These are phyloP conservation scores for Calonectria pseudoturangicola DNA, from an alignment of 2,329 filamentous ascomycete species.

Conservation along the genomic window DNA sequence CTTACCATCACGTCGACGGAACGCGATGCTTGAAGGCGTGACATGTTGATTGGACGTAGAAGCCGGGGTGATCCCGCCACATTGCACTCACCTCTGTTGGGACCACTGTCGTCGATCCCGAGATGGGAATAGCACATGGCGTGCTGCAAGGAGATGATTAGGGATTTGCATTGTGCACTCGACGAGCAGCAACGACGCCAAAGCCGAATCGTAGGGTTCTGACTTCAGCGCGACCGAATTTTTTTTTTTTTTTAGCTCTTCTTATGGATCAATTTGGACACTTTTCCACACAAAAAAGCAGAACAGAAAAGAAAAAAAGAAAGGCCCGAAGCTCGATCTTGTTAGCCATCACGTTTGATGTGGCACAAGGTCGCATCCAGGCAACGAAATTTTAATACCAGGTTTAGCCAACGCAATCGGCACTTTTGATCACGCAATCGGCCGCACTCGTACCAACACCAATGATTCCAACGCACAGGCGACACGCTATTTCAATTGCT, in stretches of 20 bases:
- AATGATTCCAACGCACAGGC: conserved; percentile 2
- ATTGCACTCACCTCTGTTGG: conserved; percentile 1
- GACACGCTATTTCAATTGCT: neutral
- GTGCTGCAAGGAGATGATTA: conserved; percentile 11
- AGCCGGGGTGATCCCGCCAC: conserved; percentile 11
- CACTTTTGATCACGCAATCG: conserved; percentile 14
- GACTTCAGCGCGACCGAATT: no score
- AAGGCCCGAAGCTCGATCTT: no score
- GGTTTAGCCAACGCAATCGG: conserved; percentile 6
- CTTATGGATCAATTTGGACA: neutral
- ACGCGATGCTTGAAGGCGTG: neutral
- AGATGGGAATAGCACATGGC: neutral
- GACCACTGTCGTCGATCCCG: conserved; percentile 11
- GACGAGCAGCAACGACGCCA: neutral
- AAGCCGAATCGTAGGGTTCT: neutral
- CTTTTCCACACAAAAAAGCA: neutral
- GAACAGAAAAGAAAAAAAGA: no score
- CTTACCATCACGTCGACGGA: conserved; percentile 12
- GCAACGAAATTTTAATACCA: neutral
- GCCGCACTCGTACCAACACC: neutral
- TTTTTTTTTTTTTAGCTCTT: neutral
- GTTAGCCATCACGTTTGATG: neutral
- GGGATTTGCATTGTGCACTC: neutral
- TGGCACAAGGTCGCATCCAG: neutral
- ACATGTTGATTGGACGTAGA: conserved; percentile 13